Base-by-base conservation (phyloP, 805 yeast species). In the Myxozyma nipponensis region DNA sequence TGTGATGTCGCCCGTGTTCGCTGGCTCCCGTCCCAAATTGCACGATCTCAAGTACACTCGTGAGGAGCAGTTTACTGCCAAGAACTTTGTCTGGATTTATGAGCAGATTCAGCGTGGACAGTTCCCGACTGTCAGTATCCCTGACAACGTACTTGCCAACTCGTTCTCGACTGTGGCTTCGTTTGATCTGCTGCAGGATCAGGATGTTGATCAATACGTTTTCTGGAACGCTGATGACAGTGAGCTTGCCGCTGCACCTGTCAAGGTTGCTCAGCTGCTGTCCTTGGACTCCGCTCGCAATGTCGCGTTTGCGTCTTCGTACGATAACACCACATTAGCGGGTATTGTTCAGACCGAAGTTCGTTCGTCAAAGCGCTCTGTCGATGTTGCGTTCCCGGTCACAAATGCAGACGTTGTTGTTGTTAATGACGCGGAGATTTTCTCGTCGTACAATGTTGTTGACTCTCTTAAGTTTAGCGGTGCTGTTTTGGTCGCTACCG, bases 191-290 rank as follows among this genome's bases (percentile, higher is more conserved):
- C 40, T 45, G 42, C 70, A 71, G 54, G 57, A 75, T 35, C 71
- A 77, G 44, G 77, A 69, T 32, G 76, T 75, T 17, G 24, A 53
- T 18, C 58, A 72, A 44, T 78, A 65, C 66, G 69, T 79, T 50
- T 77, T 83, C 66, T 83, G 93, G 86, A 77, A 85, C 40, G 70
- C 77, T 51, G 95, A 87, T 66, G 77, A 78, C 61, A 82, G 65
- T 43, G 70, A 71, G 46, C 72, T 78, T 52, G 71, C 75, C 32
- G 73, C 74, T 34, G 77, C 82, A 41, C 80, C 90, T 15, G 75
- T 82, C 24, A 79, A 77, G 59, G 69, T 87, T 54, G 84, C 89
- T 0, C 84, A 82, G 54, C 73, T 86, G 21, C 73, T 84, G 59
- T 81, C 95, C 1, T 73, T 84, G 62, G 83, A 79, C 37, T 48